Conservation (phyloP, 176 grass and related monocot genomes). For the Avena sativa region DNA sequence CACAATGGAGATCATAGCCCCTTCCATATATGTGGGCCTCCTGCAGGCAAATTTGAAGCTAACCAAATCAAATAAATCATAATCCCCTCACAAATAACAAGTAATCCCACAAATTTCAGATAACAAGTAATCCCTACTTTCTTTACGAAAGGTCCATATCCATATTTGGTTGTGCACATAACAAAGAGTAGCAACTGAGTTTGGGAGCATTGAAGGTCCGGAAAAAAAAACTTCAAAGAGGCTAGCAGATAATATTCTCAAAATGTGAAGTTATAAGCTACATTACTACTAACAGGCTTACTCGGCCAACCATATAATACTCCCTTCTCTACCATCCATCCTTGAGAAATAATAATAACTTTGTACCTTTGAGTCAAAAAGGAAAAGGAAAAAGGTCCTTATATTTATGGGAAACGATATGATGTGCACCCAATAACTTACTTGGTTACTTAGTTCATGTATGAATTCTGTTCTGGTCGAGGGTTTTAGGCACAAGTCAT, state of each 20-base stretch:
- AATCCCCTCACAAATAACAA: neutral
- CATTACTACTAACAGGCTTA: neutral
- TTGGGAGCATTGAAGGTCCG: neutral
- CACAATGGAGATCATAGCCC: neutral
- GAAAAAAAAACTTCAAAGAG: neutral
- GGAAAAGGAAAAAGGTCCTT: neutral
- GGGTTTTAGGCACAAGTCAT: neutral
- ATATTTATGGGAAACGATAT: neutral
- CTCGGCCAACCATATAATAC: neutral
- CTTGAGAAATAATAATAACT: constrained; percentile 15
- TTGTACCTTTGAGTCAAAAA: neutral
- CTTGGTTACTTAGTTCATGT: neutral
- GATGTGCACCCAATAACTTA: neutral
- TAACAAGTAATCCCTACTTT: neutral
- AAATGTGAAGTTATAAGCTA: no score
- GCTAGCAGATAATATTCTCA: neutral
- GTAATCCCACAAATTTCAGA: neutral
- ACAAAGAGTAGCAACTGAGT: neutral
- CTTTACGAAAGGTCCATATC: neutral
- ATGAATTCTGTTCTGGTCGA: neutral
- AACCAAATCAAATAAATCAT: neutral
- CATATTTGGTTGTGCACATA: neutral
- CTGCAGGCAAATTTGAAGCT: neutral
- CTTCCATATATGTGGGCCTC: neutral
- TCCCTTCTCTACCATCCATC: neutral